Percentiles rank a stretch among this genome's conserved stretches.
Conservation (phyloP, 345 rosid genomes). For the Capsella bursapastoris region DNA sequence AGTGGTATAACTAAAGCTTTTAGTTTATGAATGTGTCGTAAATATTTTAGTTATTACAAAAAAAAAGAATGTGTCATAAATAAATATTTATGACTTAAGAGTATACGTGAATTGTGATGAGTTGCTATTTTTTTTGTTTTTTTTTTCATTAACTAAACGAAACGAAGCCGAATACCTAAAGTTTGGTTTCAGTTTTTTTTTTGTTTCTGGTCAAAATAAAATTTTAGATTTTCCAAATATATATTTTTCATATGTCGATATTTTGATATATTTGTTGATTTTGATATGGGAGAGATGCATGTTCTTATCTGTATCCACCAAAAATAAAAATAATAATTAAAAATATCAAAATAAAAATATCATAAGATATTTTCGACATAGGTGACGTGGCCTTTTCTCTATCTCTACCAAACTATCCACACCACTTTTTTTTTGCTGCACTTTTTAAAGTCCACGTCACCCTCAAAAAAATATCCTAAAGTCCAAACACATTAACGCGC, state of each 20-base stretch:
- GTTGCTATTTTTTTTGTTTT: neutral
- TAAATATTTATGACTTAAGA: no score
- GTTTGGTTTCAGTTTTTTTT: constrained; percentile 2
- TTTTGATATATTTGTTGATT: constrained; percentile 11
- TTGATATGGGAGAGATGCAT: constrained; percentile 33
- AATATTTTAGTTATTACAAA: no score
- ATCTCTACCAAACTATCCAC: constrained; percentile 67
- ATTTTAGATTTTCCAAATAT: neutral
- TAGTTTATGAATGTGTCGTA: no score
- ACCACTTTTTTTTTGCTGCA: constrained; percentile 31
- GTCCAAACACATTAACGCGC: constrained; percentile 28
- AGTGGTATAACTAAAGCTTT: no score
- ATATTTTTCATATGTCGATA: neutral
- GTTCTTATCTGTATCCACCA: constrained; percentile 40
- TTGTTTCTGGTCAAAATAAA: neutral
- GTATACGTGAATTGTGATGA: no score
- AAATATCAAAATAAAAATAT: constrained; percentile 2
- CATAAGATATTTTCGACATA: constrained; percentile 18
- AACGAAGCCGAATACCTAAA: constrained; percentile 10
- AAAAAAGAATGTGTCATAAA: no score
- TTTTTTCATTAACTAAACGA: neutral
- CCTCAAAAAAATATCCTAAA: constrained; percentile 35
- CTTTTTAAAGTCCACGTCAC: constrained; percentile 55
- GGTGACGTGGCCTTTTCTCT: constrained; percentile 64
- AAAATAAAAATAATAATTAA: no score